Evolutionary conservation across 768 basidiomycete genomes (phyloP).

Genomic region (Serendipita sp.): DNA sequence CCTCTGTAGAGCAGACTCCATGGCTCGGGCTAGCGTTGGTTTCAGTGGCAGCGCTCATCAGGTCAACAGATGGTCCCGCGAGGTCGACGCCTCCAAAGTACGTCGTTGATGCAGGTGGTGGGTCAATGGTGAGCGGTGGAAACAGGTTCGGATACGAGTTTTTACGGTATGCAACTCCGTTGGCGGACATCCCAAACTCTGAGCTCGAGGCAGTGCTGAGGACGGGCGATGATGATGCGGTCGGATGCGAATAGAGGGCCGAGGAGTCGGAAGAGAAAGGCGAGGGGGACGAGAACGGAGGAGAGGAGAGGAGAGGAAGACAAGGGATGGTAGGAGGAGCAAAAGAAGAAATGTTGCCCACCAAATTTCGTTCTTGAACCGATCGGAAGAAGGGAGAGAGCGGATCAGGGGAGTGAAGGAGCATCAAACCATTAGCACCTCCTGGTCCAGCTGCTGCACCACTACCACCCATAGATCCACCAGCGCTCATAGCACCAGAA

Average conservation of each 20-base stretch:
- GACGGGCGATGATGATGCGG: not conserved
- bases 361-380: constrained; percentile 32
- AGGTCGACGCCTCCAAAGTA: not conserved
- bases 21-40: not conserved
- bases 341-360: constrained; percentile 29
- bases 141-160: not conserved
- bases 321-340: not conserved
- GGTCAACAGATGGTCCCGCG: not conserved
- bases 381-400: constrained; percentile 20
- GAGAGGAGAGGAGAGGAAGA: not conserved
- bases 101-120: not conserved
- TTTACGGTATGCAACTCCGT: not conserved
- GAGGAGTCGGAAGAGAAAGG: not conserved
- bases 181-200: not conserved
- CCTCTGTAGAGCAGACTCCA: no score
- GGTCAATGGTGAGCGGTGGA: not conserved
- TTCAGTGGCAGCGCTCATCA: not conserved
- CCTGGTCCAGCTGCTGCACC: not conserved
- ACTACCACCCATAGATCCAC: not conserved
- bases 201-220: not conserved
- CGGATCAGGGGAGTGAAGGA: constrained; percentile 3
- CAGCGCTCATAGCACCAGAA: not conserved
- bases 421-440: not conserved
- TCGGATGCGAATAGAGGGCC: not conserved
- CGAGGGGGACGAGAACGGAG: not conserved